A percentile compares a stretch with the other conserved stretches of the same genome.
phyloP scores from a whole-genome alignment of 805 yeast species.

The Maudiozyma barnettii region DNA sequence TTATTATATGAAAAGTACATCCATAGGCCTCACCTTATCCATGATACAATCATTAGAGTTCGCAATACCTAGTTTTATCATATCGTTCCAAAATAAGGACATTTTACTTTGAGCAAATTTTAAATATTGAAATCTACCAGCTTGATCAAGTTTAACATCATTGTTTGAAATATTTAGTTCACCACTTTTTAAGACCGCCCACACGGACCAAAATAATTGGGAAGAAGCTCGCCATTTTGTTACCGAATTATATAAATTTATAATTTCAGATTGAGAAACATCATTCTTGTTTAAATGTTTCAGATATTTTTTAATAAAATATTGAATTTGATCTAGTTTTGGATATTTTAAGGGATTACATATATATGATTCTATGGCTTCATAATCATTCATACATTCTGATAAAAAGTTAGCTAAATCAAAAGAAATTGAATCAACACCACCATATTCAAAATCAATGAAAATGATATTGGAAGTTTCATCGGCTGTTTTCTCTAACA shows the following conservation, averaged over 20 bases:
- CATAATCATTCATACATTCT: conserved; percentile 94
- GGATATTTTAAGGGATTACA: conserved; percentile 51
- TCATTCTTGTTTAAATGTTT: conserved; percentile 29
- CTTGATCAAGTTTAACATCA: conserved; percentile 23
- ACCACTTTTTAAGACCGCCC: conserved; percentile 82
- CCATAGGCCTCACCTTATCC: conserved; percentile 33
- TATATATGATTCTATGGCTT: conserved; percentile 38
- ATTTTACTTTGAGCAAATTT: conserved; percentile 65
- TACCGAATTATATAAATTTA: conserved; percentile 49
- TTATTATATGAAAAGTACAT: background rate
- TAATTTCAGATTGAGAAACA: conserved; percentile 29
- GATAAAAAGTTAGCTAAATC: conserved; percentile 86
- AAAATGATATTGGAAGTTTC: conserved; percentile 51
- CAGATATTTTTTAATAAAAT: conserved; percentile 60
- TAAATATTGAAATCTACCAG: conserved; percentile 64
- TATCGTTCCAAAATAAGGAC: conserved; percentile 61
- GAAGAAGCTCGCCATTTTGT: conserved; percentile 70
- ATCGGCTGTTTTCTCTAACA: conserved; percentile 40
- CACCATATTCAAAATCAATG: conserved; percentile 89
- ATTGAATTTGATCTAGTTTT: conserved; percentile 49
- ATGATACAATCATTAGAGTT: conserved; percentile 30
- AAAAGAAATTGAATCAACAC: conserved; percentile 71
- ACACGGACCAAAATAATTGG: conserved; percentile 69
- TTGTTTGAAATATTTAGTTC: conserved; percentile 12
- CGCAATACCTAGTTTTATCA: conserved; percentile 48